Percentiles rank a stretch among this genome's conserved stretches.
Conservation (phyloP, 1,139 yeast genomes). For the Pichia sp. region DNA sequence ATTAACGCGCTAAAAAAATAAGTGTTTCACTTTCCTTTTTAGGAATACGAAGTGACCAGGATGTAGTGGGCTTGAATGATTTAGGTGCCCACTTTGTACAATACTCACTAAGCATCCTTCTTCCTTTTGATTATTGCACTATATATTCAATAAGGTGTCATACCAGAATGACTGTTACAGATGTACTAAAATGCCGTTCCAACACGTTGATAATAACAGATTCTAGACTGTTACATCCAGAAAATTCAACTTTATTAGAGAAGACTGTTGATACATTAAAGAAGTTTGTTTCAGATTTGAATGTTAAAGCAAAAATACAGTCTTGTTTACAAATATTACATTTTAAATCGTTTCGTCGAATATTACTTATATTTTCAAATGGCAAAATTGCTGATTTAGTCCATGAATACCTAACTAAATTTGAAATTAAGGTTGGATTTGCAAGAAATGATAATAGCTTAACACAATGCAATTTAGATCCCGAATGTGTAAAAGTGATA, state of each 20-base stretch:
- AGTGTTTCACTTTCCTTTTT: background rate
- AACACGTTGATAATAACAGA: slow-evolving; percentile 28
- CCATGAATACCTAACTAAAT: slow-evolving; percentile 16
- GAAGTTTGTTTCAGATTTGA: slow-evolving; percentile 12
- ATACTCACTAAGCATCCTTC: too few species aligned
- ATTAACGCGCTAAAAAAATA: too few species aligned
- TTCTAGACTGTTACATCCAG: slow-evolving; percentile 15
- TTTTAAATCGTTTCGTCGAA: slow-evolving; percentile 25
- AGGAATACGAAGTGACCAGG: background rate
- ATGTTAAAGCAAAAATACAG: slow-evolving; percentile 8
- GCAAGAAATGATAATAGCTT: slow-evolving; percentile 19
- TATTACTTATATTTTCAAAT: slow-evolving; percentile 26
- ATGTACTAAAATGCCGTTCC: slow-evolving; percentile 12
- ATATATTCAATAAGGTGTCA: too few species aligned
- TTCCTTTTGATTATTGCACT: too few species aligned
- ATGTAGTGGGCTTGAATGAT: too few species aligned
- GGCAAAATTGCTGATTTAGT: slow-evolving; percentile 16
- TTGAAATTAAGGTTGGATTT: slow-evolving; percentile 19
- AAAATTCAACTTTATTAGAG: slow-evolving; percentile 19
- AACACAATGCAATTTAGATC: slow-evolving; percentile 1
- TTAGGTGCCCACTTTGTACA: too few species aligned
- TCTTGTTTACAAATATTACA: slow-evolving; percentile 23
- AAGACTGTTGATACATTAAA: slow-evolving; percentile 21
- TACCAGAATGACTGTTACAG: background rate
- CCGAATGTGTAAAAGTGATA: background rate